These are phyloP conservation scores for Blastobotrys mokoenaii DNA, from an alignment of 805 yeast genomes.

Conservation along the genomic window DNA sequence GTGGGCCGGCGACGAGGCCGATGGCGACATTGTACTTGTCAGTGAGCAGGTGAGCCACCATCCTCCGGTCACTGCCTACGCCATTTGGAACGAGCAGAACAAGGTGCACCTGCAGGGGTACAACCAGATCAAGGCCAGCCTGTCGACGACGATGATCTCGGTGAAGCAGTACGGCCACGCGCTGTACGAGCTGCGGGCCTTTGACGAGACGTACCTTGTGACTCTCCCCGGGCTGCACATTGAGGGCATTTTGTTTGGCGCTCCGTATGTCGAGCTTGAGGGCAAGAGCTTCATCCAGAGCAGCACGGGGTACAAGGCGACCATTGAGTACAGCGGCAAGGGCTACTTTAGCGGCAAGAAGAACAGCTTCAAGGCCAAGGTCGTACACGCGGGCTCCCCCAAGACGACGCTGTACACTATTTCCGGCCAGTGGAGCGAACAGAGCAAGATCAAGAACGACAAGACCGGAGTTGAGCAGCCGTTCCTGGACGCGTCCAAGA, in stretches of 20 bases:
- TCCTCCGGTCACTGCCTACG: conserved; percentile 95
- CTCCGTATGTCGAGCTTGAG: conserved; percentile 93
- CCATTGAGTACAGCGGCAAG: conserved; percentile 78
- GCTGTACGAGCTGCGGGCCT: conserved; percentile 41
- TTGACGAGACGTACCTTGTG: conserved; percentile 51
- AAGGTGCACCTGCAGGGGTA: conserved; percentile 74
- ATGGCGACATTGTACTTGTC: conserved; percentile 71
- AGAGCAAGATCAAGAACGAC: conserved; percentile 57
- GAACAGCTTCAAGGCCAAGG: conserved; percentile 81
- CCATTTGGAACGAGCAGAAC: conserved; percentile 64
- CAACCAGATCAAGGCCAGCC: conserved; percentile 78
- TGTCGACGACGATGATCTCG: conserved; percentile 65
- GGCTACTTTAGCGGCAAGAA: conserved; percentile 95
- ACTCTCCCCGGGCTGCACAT: conserved; percentile 94
- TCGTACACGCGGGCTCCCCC: conserved; percentile 49
- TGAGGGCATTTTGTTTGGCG: conserved; percentile 83
- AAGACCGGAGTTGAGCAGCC: conserved; percentile 29
- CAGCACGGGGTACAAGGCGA: conserved; percentile 65
- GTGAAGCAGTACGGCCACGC: conserved; percentile 95
- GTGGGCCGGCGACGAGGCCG: conserved; percentile 56
- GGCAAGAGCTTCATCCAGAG: conserved; percentile 80
- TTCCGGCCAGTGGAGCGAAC: conserved; percentile 87
- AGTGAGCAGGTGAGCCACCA: conserved; percentile 96
- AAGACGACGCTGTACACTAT: conserved; percentile 59
- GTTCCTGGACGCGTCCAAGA: conserved; percentile 27